A percentile compares a stretch with the other conserved stretches of the same genome.
Conservation (phyloP, 2,329 filamentous ascomycete genomes). For the Neoscytalidium dimidiatum region DNA sequence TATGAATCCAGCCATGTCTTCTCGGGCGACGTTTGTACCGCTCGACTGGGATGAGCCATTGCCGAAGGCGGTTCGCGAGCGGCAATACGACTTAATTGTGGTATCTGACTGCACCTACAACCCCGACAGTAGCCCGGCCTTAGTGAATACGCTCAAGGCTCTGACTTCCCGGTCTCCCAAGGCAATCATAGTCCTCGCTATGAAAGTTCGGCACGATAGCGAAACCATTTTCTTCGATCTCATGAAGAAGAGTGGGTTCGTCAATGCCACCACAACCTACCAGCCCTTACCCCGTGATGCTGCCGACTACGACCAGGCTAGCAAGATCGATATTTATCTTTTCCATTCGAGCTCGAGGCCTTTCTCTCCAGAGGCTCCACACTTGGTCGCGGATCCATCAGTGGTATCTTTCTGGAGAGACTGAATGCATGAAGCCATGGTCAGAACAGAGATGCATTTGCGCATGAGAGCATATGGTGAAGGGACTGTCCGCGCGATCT, state of each 20-base stretch:
- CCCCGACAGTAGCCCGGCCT: constrained; percentile 62
- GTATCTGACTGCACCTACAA: constrained; percentile 77
- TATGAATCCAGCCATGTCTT: constrained; percentile 45
- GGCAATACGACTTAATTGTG: constrained; percentile 60
- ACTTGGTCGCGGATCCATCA: background rate
- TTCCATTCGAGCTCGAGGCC: constrained; percentile 6
- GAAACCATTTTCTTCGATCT: constrained; percentile 68
- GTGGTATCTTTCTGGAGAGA: background rate
- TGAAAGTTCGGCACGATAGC: constrained; percentile 68
- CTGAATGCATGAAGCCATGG: background rate
- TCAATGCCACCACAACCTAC: background rate
- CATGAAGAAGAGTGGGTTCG: constrained; percentile 35
- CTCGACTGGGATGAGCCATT: constrained; percentile 66
- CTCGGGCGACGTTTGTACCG: constrained; percentile 49
- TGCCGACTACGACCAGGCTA: background rate
- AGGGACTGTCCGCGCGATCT: background rate
- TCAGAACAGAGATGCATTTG: background rate
- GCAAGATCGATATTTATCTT: constrained; percentile 19
- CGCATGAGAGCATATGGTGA: background rate
- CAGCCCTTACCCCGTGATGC: constrained; percentile 3
- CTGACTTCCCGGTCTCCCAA: constrained; percentile 52
- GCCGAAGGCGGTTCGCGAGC: constrained; percentile 35
- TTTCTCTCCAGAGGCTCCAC: background rate
- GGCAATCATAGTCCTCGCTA: constrained; percentile 59
- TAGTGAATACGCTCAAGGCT: constrained; percentile 59